phyloP scores from a whole-genome alignment of 179 eudicot species.

The Patellifolia procumbens region DNA sequence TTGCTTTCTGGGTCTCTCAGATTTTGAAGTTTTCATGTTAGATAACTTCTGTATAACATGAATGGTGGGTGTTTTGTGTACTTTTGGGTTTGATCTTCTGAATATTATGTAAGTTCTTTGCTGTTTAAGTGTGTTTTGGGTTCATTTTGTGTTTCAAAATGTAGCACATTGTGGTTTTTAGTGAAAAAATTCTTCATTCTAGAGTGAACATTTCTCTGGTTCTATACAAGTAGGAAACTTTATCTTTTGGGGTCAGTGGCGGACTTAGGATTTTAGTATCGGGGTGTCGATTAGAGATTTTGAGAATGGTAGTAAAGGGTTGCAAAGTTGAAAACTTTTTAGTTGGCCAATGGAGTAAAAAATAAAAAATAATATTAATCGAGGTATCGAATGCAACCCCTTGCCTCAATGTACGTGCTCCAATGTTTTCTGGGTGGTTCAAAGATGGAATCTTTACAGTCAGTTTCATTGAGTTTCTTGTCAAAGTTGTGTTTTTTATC shows the following conservation, averaged over 20 bases:
- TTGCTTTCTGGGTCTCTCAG: not conserved
- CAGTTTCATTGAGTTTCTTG: not conserved
- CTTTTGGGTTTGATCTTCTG: conserved; percentile 15
- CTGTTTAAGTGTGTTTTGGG: conserved; percentile 11
- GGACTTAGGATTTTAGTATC: no score
- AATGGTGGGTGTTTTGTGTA: not conserved
- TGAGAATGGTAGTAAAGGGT: no score
- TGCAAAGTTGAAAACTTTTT: no score
- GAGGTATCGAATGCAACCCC: no score
- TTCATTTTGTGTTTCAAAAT: conserved; percentile 3
- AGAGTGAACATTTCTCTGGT: conserved; percentile 2
- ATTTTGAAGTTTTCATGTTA: not conserved
- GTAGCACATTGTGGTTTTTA: not conserved
- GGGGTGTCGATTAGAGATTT: no score
- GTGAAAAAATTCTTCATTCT: not conserved
- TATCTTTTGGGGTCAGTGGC: no score
- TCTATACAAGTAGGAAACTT: not conserved
- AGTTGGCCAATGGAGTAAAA: no score
- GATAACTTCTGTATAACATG: not conserved
- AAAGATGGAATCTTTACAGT: conserved; percentile 29
- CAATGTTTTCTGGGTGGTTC: conserved; percentile 15
- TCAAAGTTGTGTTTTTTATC: not conserved
- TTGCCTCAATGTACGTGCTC: no score
- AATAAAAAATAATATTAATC: no score
- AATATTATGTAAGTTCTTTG: conserved; percentile 26